Evolutionary conservation across 768 basidiomycete species (phyloP).

Genomic region (Mycena latifolia): DNA sequence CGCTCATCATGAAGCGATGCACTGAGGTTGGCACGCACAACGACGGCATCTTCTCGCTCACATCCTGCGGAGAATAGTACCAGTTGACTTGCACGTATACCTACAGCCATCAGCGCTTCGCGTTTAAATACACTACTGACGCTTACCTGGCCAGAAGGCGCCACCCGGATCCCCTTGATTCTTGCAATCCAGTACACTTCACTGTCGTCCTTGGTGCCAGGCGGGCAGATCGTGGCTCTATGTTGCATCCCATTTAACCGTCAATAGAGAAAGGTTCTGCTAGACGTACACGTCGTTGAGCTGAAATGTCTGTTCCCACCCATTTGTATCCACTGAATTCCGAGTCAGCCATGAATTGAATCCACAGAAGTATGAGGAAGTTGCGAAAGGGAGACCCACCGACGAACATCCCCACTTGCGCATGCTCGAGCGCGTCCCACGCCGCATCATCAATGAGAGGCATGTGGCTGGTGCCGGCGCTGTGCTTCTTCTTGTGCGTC

Average conservation of each 20-base stretch:
- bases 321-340: no score
- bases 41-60: slow-evolving; percentile 4
- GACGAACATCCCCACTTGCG: not conserved
- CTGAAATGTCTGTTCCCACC: no score
- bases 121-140: no score
- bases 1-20: no score
- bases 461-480: not conserved
- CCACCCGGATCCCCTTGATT: slow-evolving; percentile 10
- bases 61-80: slow-evolving; percentile 21
- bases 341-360: no score
- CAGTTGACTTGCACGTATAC: slow-evolving; percentile 28
- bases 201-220: not conserved
- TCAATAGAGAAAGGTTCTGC: not conserved
- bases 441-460: not conserved
- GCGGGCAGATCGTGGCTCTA: slow-evolving; percentile 7
- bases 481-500: slow-evolving; percentile 15
- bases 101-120: slow-evolving; percentile 12
- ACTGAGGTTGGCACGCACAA: slow-evolving; percentile 8
- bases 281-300: no score
- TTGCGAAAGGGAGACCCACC: no score
- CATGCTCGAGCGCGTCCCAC: slow-evolving; percentile 6
- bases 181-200: slow-evolving; percentile 11
- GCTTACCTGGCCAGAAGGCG: not conserved
- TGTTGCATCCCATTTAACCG: no score
- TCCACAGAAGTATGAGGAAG: no score